Evolutionary conservation across 2,329 filamentous ascomycete genomes (phyloP).

Genomic region (Xylaria digitata): DNA sequence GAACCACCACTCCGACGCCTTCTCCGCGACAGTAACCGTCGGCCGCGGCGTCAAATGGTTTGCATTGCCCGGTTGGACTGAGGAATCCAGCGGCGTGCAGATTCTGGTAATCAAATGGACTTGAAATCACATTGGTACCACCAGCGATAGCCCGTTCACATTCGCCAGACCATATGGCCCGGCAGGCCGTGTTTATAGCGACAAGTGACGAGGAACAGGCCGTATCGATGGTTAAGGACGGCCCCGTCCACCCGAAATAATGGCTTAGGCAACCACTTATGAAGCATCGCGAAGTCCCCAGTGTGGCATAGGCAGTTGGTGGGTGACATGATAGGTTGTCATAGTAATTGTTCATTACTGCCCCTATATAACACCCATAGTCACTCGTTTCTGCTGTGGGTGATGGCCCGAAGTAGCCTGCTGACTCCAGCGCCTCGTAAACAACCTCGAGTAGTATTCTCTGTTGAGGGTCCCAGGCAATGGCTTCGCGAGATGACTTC

Average conservation of each 20-base stretch:
- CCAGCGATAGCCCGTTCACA: constrained; percentile 52
- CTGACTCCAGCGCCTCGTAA: constrained; percentile 50
- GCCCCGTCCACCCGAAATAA: constrained; percentile 53
- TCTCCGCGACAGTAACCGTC: constrained; percentile 67
- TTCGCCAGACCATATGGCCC: constrained; percentile 49
- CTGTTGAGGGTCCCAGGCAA: constrained; percentile 52
- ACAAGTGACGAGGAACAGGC: constrained; percentile 55
- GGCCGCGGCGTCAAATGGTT: constrained; percentile 55
- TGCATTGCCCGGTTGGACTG: constrained; percentile 46
- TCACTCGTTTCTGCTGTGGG: constrained; percentile 45
- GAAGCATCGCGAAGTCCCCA: constrained; percentile 47
- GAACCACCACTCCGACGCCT: constrained; percentile 57
- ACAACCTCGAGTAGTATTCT: constrained; percentile 51
- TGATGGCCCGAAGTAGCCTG: constrained; percentile 45
- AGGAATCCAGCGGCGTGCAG: constrained; percentile 46
- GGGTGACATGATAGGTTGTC: constrained; percentile 37
- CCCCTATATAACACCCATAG: constrained; percentile 42
- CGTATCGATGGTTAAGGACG: constrained; percentile 49
- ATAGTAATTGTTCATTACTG: constrained; percentile 39
- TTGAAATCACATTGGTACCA: constrained; percentile 50
- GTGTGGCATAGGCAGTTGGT: constrained; percentile 33
- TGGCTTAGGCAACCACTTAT: constrained; percentile 49
- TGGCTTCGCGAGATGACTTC: constrained; percentile 47
- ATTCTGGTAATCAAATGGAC: constrained; percentile 46
- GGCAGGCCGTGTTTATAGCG: constrained; percentile 54